Percentiles rank a stretch among this genome's conserved stretches.
Evolutionary conservation across 768 basidiomycete genomes (phyloP).

Genomic region (Daedaleopsis sinensis): DNA sequence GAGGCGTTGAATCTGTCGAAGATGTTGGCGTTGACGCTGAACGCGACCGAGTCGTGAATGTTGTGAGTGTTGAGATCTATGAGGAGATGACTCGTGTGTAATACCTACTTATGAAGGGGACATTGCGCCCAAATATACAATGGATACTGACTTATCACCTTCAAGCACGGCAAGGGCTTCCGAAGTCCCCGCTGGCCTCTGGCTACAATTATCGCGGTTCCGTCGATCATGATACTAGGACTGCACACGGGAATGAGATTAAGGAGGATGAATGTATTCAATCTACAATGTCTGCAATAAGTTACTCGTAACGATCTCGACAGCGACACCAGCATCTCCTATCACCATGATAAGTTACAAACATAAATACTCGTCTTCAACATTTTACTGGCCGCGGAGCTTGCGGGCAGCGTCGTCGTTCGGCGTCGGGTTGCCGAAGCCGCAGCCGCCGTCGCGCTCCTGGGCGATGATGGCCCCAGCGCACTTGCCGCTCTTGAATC

Average conservation of each 20-base stretch:
- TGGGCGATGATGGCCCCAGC: constrained; percentile 30
- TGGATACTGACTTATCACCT: too few species aligned
- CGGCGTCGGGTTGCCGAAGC: constrained; percentile 25
- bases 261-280: neutral
- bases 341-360: neutral
- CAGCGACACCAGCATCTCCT: neutral
- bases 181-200: too few species aligned
- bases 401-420: constrained; percentile 26
- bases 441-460: constrained; percentile 30
- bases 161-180: too few species aligned
- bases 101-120: too few species aligned
- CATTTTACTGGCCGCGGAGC: constrained; percentile 11
- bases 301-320: constrained; percentile 4
- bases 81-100: too few species aligned
- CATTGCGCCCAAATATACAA: too few species aligned
- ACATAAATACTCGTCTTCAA: neutral
- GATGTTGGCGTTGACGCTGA: too few species aligned
- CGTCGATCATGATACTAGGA: too few species aligned
- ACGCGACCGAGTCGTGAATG: too few species aligned
- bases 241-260: neutral
- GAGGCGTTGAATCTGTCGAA: constrained; percentile 7
- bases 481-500: constrained; percentile 30
- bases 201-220: too few species aligned
- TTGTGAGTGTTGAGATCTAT: too few species aligned
- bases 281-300: constrained; percentile 10